Evolutionary conservation across 352 stramenopile genomes (phyloP).

Genomic region (Pythium utonaiense): DNA sequence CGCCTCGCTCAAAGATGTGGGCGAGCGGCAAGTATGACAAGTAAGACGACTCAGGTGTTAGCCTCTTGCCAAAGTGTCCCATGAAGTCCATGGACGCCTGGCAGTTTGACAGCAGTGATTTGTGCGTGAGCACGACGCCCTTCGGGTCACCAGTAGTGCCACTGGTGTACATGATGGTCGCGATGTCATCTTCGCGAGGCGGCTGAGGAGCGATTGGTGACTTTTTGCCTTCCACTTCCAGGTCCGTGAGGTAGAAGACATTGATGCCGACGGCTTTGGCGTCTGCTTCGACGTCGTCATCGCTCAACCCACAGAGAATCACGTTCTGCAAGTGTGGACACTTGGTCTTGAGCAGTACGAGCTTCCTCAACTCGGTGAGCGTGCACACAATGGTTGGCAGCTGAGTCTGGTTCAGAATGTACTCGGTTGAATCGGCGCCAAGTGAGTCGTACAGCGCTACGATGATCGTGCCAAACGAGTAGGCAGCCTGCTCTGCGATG

Average conservation of each 20-base stretch:
- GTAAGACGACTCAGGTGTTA: conserved; percentile 77
- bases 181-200: conserved; percentile 63
- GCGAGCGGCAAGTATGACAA: conserved; percentile 95
- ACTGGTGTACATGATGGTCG: conserved; percentile 94
- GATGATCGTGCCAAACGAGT: conserved; percentile 35
- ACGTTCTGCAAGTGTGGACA: conserved; percentile 51
- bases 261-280: conserved; percentile 32
- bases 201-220: conserved; percentile 28
- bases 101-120: conserved; percentile 35
- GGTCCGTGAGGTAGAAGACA: conserved; percentile 33
- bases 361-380: conserved; percentile 43
- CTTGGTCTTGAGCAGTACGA: conserved; percentile 33
- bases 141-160: conserved; percentile 96
- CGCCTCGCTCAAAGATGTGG: conserved; percentile 94
- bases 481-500: conserved; percentile 86
- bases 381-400: conserved; percentile 67
- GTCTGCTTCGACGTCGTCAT: conserved; percentile 34
- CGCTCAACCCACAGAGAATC: conserved; percentile 34
- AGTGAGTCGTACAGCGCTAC: conserved; percentile 83
- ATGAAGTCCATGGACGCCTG: conserved; percentile 32
- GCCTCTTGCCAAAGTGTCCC: conserved; percentile 27
- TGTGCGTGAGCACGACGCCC: conserved; percentile 94
- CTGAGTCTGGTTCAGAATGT: conserved; percentile 75
- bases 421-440: conserved; percentile 61
- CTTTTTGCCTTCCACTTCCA: conserved; percentile 39